These are phyloP conservation scores for Ophiostoma tasmaniense DNA, from an alignment of 2,329 filamentous ascomycete genomes.

Conservation along the genomic window DNA sequence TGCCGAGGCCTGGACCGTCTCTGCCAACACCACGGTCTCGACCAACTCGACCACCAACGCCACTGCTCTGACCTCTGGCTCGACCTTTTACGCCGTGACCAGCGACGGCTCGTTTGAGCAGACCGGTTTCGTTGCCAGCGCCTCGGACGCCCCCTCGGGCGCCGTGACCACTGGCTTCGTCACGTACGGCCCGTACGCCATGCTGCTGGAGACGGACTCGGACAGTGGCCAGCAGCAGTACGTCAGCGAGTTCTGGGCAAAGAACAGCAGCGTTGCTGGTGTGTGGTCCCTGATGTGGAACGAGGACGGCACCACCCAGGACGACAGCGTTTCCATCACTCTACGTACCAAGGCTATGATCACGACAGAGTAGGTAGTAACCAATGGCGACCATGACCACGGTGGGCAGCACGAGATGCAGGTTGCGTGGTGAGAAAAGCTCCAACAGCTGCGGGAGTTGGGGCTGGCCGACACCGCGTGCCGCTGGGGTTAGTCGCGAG, in stretches of 20 bases:
- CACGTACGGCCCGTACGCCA: conserved; percentile 14
- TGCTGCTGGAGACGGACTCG: not conserved
- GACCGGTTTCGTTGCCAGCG: conserved; percentile 4
- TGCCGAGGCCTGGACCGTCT: conserved; percentile 9
- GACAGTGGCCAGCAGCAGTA: not conserved
- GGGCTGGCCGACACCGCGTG: too few species aligned
- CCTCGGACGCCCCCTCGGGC: not conserved
- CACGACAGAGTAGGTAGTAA: not conserved
- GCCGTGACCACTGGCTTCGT: conserved; percentile 9
- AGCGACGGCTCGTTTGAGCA: not conserved
- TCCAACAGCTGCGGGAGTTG: too few species aligned
- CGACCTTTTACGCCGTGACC: conserved; percentile 7
- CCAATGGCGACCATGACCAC: not conserved
- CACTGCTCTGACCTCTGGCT: not conserved
- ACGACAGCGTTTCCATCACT: not conserved
- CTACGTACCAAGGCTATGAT: not conserved
- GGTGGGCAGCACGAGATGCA: too few species aligned
- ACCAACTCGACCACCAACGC: not conserved
- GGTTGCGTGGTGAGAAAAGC: too few species aligned
- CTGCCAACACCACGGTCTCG: not conserved
- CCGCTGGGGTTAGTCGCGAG: too few species aligned
- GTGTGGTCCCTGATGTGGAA: conserved; percentile 18
- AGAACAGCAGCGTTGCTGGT: conserved; percentile 1
- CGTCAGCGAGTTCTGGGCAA: conserved; percentile 15
- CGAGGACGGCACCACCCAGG: not conserved